These are phyloP conservation scores for Periconia sp. DNA, from an alignment of 2,329 filamentous ascomycete species.

Conservation along the genomic window DNA sequence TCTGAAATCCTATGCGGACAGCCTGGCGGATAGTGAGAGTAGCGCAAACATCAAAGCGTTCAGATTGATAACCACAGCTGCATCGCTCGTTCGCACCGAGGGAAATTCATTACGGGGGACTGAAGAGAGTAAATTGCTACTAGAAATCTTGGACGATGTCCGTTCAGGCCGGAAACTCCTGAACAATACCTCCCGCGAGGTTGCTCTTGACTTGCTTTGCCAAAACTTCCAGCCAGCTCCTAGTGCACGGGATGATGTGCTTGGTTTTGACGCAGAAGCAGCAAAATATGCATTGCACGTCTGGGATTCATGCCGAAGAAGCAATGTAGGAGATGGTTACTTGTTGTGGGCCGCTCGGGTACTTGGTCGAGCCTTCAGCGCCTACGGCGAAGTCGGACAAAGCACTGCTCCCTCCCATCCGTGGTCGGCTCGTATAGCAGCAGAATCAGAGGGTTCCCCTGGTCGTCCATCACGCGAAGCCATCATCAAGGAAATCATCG, in stretches of 20 bases:
- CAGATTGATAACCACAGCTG: slow-evolving; percentile 67
- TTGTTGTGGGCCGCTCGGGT: slow-evolving; percentile 83
- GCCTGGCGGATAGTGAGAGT: slow-evolving; percentile 19
- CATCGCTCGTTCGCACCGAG: slow-evolving; percentile 65
- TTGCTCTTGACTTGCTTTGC: slow-evolving; percentile 74
- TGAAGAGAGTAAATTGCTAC: slow-evolving; percentile 76
- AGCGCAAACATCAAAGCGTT: slow-evolving; percentile 56
- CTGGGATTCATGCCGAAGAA: slow-evolving; percentile 74
- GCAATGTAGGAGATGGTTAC: slow-evolving; percentile 67
- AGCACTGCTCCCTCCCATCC: slow-evolving; percentile 23
- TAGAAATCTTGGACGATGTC: slow-evolving; percentile 78
- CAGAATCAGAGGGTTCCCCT: slow-evolving; percentile 21
- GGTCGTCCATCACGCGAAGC: slow-evolving; percentile 34
- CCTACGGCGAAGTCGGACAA: slow-evolving; percentile 67
- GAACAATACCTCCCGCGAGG: slow-evolving; percentile 66
- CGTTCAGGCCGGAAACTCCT: slow-evolving; percentile 64
- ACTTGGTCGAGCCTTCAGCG: slow-evolving; percentile 71
- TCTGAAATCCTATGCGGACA: slow-evolving; percentile 56
- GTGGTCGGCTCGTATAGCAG: slow-evolving; percentile 21
- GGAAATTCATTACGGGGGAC: slow-evolving; percentile 71
- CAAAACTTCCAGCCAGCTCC: slow-evolving; percentile 68
- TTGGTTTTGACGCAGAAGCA: slow-evolving; percentile 68
- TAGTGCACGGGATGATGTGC: slow-evolving; percentile 64
- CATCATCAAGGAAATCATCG: slow-evolving; percentile 41
- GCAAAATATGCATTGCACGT: slow-evolving; percentile 65